These are phyloP conservation scores for Xerocomellus chrysenteron DNA, from an alignment of 768 basidiomycete genomes.

Conservation along the genomic window DNA sequence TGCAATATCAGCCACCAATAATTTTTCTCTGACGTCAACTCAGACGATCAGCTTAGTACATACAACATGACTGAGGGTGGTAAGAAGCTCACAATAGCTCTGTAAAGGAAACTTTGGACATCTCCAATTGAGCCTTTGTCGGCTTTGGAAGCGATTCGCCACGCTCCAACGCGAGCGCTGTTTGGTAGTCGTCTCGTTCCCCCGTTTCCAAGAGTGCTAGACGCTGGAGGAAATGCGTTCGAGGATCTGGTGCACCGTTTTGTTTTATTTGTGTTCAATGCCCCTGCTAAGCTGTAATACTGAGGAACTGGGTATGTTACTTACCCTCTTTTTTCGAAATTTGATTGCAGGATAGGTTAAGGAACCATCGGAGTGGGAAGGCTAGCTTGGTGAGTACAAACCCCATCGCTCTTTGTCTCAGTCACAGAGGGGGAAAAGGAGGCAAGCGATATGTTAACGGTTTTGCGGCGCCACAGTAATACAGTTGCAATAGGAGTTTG, in stretches of 20 bases:
- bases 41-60: not conserved
- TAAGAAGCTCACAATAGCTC: conserved; percentile 13
- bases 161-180: conserved; percentile 35
- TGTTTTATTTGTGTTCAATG: not conserved
- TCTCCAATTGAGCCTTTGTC: conserved; percentile 21
- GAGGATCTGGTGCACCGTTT: conserved; percentile 7
- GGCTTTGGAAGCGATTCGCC: conserved; percentile 24
- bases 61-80: not conserved
- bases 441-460: not conserved
- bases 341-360: not conserved
- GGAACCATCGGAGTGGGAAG: not conserved
- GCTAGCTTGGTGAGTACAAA: conserved; percentile 7
- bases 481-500: not conserved
- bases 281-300: not conserved
- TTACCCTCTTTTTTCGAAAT: conserved; percentile 1
- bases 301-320: not conserved
- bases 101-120: conserved; percentile 11
- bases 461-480: not conserved
- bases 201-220: conserved; percentile 14
- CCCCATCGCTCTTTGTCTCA: conserved; percentile 1
- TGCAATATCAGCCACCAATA: conserved; percentile 5
- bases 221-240: not conserved
- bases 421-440: not conserved
- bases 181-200: conserved; percentile 15
- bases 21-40: conserved; percentile 7